Base-by-base conservation (phyloP, 306 rosid genomes). In the Datisca glomerata region DNA sequence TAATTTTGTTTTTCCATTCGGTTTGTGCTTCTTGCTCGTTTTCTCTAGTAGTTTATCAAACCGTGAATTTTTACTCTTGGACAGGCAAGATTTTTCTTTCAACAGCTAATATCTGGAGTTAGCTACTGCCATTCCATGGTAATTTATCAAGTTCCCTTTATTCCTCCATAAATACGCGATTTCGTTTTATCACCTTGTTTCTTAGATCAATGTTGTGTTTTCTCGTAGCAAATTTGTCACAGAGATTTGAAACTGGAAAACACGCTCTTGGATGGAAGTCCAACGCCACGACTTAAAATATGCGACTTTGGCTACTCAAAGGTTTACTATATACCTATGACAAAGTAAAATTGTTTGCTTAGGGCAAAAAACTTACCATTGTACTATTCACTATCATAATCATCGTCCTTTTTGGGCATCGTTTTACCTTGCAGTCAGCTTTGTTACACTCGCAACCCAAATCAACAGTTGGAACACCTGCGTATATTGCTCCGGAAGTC, bases 21-120 rank as follows among this genome's bases (percentile, higher is more conserved):
- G 17, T 44, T 25, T 38, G 38, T 41, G 23, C n/a, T n/a, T n/a
- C n/a, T n/a, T 16, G 2, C 16, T 4, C 38, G n/a, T 39, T 24
- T 18, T 12, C n/a, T n/a, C n/a, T n/a, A n/a, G n/a, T n/a, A n/a
- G n/a, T n/a, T n/a, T n/a, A n/a, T n/a, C n/a, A n/a, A n/a, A n/a
- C n/a, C n/a, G n/a, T n/a, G n/a, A 7, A 31, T 31, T 31, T 31
- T 59, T 33, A 8, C 24, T 41, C 29, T 35, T 50, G 49, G 47
- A 14, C 86, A 89, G 98, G 98, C 92, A 4, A 89, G 98, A 52
- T 89, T 66, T 73, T 89, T 89, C 85, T 89, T 89, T 79, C 98
- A 78, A 65, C 98, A 89, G 69, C 74, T 89, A 47, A 75, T 89
- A 66, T 89, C 93, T 21, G 98, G 98, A 56, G 98, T 89, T 55